These are phyloP conservation scores for Pseudognaphalium luteoalbum DNA, from an alignment of 129 eudicot species.

Conservation along the genomic window DNA sequence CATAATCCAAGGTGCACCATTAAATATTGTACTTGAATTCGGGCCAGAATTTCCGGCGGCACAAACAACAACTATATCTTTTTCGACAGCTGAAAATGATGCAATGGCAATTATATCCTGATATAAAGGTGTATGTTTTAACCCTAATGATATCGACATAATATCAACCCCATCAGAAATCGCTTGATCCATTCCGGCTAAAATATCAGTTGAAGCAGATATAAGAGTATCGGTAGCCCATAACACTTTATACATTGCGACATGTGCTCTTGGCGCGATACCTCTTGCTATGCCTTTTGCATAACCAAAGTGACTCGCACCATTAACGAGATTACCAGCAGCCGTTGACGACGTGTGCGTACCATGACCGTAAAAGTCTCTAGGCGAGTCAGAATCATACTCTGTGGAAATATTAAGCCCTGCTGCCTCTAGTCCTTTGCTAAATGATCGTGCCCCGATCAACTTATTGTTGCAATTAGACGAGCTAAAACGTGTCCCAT, in stretches of 20 bases:
- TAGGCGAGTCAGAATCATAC: not conserved
- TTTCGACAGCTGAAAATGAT: too few relatives aligned
- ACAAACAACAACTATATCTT: too few relatives aligned
- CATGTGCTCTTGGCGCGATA: slow-evolving; percentile 35
- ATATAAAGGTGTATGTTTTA: not conserved
- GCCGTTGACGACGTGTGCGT: not conserved
- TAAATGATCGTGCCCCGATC: not conserved
- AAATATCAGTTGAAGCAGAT: slow-evolving; percentile 24
- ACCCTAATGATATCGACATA: slow-evolving; percentile 34
- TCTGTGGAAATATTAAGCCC: not conserved
- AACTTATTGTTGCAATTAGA: slow-evolving; percentile 36
- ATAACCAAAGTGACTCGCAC: slow-evolving; percentile 9
- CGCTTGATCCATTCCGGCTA: slow-evolving; percentile 45
- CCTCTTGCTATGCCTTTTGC: slow-evolving; percentile 18
- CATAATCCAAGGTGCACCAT: too few relatives aligned
- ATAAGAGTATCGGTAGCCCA: slow-evolving; percentile 17
- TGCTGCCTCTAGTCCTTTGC: not conserved
- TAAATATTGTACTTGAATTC: too few relatives aligned
- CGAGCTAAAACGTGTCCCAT: not conserved
- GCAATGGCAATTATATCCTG: too few relatives aligned
- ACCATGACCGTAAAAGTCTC: not conserved
- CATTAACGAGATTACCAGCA: not conserved
- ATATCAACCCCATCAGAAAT: slow-evolving; percentile 42
- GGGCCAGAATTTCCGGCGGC: too few relatives aligned
- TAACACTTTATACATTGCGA: slow-evolving; percentile 42